Base-by-base conservation (phyloP, 2,329 filamentous ascomycete species). In the Fusarium torreyae region DNA sequence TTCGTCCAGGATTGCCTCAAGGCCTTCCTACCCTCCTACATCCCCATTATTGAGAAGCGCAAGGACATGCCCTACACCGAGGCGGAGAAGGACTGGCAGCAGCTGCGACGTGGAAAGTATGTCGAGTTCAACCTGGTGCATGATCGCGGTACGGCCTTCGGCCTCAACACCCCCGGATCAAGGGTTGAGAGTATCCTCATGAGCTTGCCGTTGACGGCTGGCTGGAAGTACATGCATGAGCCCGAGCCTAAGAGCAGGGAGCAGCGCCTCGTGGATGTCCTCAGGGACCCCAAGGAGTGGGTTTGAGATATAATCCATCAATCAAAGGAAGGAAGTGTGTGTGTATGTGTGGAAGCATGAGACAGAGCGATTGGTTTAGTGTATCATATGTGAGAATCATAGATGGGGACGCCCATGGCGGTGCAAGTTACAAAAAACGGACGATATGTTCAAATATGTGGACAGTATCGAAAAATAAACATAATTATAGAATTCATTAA, bases 71-170 rank as follows among this genome's bases (percentile, higher is more conserved):
- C 93, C 0, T 99, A 89, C 75, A 94, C 89, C 0, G 91, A 92
- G 48, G 86, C 90, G 72, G 92, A 98, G 82, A 98, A 97, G 84
- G 89, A 93, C 70, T 99, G 96, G 96, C 96, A 99, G 83, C 96
- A 98, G 83, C 86, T 99, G 67, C 88, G 96, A 50, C 86, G 96
- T 70, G 96, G 96, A n/a, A 87, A 94, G 75, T 99, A 99, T 78
- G 96, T 99, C 68, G 96, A 99, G 82, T 99, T 99, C 81, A 99
- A 99, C 81, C 87, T 99, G 38, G 94, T 99, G 57, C 94, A 99
- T 81, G 96, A 99, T 82, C 89, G 96, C 26, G 96, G 96, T 4
- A 99, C 96, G 3, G 91, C 92, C 9, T 99, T 99, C 80, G 96
- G 96, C 2, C 83, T 99, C 68, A 96, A 96, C 76, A 97, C 95